A percentile compares a stretch with the other conserved stretches of the same genome.
Conservation (phyloP, 306 rosid genomes). For the Dicorynia guianensis region DNA sequence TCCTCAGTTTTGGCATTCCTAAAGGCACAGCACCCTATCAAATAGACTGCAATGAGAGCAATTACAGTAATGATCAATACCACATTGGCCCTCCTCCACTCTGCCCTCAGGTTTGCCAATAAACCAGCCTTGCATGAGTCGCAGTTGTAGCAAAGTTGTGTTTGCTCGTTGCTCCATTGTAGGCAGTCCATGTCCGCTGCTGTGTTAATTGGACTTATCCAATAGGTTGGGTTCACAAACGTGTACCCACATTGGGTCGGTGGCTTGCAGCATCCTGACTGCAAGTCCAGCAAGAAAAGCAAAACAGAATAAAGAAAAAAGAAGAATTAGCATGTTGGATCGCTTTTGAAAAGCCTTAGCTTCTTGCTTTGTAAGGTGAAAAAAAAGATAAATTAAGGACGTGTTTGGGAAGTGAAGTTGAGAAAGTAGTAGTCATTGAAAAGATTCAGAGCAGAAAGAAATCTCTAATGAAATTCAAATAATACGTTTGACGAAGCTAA, state of each 20-base stretch:
- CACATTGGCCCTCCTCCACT: slow-evolving; percentile 74
- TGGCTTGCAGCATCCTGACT: slow-evolving; percentile 96
- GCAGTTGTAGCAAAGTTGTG: slow-evolving; percentile 77
- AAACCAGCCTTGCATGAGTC: slow-evolving; percentile 90
- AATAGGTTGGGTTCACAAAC: slow-evolving; percentile 88
- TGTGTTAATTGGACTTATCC: slow-evolving; percentile 83
- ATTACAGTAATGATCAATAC: slow-evolving; percentile 58
- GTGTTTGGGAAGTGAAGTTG: too few species aligned
- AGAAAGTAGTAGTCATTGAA: too few species aligned
- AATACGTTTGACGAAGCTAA: background rate
- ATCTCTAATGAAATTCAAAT: background rate
- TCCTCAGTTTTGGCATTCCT: slow-evolving; percentile 83
- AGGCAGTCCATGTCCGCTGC: slow-evolving; percentile 73
- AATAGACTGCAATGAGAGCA: slow-evolving; percentile 57
- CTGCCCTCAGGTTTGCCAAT: slow-evolving; percentile 66
- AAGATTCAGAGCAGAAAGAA: background rate
- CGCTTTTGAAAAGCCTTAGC: too few species aligned
- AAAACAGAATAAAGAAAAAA: slow-evolving; percentile 26
- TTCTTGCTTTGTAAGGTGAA: too few species aligned
- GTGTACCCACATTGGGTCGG: slow-evolving; percentile 88
- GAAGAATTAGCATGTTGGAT: slow-evolving; percentile 1
- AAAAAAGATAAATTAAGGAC: too few species aligned
- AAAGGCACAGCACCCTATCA: slow-evolving; percentile 75
- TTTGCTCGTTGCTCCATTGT: slow-evolving; percentile 83
- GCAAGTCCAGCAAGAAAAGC: slow-evolving; percentile 4